A percentile compares a stretch with the other conserved stretches of the same genome.
phyloP scores from a whole-genome alignment of 352 stramenopile genomes.

The Phytophthora pisi region DNA sequence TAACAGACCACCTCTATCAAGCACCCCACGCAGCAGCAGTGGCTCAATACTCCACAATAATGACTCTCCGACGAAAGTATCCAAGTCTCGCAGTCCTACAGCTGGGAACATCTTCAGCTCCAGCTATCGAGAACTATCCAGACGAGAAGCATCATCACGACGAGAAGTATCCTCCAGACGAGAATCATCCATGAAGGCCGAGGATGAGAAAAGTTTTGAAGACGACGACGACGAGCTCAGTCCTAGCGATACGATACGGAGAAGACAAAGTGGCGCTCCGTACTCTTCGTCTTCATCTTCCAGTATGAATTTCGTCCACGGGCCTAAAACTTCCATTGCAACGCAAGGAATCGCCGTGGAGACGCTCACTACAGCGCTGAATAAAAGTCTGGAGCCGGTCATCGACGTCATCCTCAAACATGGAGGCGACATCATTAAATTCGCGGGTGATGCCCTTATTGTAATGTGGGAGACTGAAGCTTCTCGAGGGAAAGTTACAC shows the following conservation, averaged over 20 bases:
- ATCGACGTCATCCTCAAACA: constrained; percentile 81
- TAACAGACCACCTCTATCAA: constrained; percentile 2
- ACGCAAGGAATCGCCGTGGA: constrained; percentile 73
- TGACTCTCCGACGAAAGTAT: not conserved
- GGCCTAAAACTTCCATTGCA: constrained; percentile 47
- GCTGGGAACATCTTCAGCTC: constrained; percentile 2
- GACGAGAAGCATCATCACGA: constrained; percentile 2
- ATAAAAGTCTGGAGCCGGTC: constrained; percentile 80
- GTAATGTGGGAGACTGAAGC: constrained; percentile 83
- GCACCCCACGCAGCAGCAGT: constrained; percentile 16
- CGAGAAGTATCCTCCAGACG: not conserved
- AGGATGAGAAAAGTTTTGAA: constrained; percentile 13
- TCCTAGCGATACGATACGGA: constrained; percentile 48
- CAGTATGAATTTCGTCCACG: constrained; percentile 54
- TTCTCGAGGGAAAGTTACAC: constrained; percentile 38
- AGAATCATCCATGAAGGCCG: constrained; percentile 9
- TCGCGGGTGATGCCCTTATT: constrained; percentile 80
- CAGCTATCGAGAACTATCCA: constrained; percentile 18
- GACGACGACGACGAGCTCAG: constrained; percentile 18
- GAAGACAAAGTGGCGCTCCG: constrained; percentile 31
- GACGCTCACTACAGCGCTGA: constrained; percentile 73
- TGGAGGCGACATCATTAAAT: constrained; percentile 85
- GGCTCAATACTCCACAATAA: constrained; percentile 9
- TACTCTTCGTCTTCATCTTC: constrained; percentile 12
- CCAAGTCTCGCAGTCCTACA: constrained; percentile 14